Conservation (phyloP, 2,329 filamentous ascomycete species). For the Curvularia lunata region DNA sequence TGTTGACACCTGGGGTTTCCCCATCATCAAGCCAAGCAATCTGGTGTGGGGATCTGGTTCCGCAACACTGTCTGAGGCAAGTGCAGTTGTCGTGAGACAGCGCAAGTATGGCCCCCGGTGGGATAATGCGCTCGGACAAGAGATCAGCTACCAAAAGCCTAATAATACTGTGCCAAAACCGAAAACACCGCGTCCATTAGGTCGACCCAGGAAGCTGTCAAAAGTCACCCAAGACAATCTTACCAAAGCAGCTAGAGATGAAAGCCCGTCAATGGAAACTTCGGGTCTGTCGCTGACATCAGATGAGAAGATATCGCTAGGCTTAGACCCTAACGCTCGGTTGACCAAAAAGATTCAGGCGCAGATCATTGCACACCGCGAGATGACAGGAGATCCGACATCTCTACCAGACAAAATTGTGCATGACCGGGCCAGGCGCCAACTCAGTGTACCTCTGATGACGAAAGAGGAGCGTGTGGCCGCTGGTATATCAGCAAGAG, state of each 20-base stretch:
- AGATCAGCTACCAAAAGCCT: constrained; percentile 32
- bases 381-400: constrained; percentile 25
- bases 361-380: constrained; percentile 39
- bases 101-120: constrained; percentile 31
- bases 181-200: constrained; percentile 3
- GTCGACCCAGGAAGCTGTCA: constrained; percentile 4
- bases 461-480: constrained; percentile 38
- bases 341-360: constrained; percentile 31
- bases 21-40: constrained; percentile 21
- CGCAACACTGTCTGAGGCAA: constrained; percentile 35
- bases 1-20: constrained; percentile 44
- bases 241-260: constrained; percentile 2
- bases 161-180: constrained; percentile 13
- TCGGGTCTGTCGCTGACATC: constrained; percentile 27
- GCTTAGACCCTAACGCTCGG: constrained; percentile 34
- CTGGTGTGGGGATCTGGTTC: constrained; percentile 33
- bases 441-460: constrained; percentile 28
- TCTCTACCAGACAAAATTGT: constrained; percentile 32
- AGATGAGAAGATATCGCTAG: constrained; percentile 34
- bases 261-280: constrained; percentile 1
- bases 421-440: constrained; percentile 11
- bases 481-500: constrained; percentile 31
- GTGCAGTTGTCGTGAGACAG: constrained; percentile 26
- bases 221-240: constrained; percentile 9
- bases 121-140: constrained; percentile 33